Conservation (phyloP, 2,329 filamentous ascomycete species). For the Hypoxylon rubiginosum region DNA sequence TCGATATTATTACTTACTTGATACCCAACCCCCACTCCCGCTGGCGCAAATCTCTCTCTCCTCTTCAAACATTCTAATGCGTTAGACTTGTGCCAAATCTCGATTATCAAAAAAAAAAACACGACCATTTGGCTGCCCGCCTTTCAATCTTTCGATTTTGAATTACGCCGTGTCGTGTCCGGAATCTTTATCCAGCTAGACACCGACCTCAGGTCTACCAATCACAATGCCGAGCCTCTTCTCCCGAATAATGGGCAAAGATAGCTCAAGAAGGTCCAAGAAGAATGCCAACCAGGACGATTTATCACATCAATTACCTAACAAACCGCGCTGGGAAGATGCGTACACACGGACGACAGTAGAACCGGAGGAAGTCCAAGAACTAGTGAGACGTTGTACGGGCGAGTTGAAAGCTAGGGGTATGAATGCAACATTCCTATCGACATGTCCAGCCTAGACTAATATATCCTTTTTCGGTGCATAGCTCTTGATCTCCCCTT, state of each 20-base stretch:
- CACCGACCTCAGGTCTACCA: constrained; percentile 31
- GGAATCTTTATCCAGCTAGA: constrained; percentile 28
- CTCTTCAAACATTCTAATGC: constrained; percentile 37
- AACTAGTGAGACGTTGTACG: constrained; percentile 86
- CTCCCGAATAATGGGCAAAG: constrained; percentile 80
- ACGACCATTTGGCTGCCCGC: constrained; percentile 32
- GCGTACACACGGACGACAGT: constrained; percentile 87
- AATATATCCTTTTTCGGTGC: constrained; percentile 28
- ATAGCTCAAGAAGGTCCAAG: constrained; percentile 74
- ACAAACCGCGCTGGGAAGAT: constrained; percentile 87
- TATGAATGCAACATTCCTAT: constrained; percentile 61
- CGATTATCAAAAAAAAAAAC: constrained; percentile 29
- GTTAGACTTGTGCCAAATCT: constrained; percentile 35
- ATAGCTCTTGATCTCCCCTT: constrained; percentile 91
- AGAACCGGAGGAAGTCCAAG: constrained; percentile 90
- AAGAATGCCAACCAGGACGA: constrained; percentile 71
- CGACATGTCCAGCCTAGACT: constrained; percentile 15
- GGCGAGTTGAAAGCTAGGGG: constrained; percentile 94
- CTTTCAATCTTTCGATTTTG: constrained; percentile 24
- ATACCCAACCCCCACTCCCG: constrained; percentile 48
- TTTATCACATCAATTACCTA: constrained; percentile 65
- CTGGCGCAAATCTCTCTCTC: constrained; percentile 39
- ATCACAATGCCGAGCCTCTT: constrained; percentile 70
- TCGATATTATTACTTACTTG: constrained; percentile 46
- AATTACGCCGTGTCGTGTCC: constrained; percentile 32